These are phyloP conservation scores for Chrysosporium keratinophilum DNA, from an alignment of 2,329 filamentous ascomycete genomes.

Conservation along the genomic window DNA sequence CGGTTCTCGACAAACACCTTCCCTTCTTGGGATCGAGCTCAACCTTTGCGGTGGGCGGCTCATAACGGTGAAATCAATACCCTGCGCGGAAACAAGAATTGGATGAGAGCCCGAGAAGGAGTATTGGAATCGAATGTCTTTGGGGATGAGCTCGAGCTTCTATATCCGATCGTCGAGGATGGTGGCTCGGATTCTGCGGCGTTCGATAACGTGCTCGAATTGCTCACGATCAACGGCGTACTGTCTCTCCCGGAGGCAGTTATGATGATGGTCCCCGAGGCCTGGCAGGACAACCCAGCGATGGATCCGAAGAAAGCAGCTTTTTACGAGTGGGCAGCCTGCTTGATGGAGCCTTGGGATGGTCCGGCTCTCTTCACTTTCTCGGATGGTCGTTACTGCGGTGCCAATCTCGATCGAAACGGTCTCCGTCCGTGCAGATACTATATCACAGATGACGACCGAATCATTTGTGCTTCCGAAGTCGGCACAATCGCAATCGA, in stretches of 20 bases:
- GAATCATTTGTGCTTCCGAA: constrained; percentile 94
- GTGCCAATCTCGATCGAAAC: constrained; percentile 92
- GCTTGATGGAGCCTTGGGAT: constrained; percentile 99
- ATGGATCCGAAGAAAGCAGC: constrained; percentile 95
- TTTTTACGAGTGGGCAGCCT: constrained; percentile 97
- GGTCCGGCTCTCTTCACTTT: constrained; percentile 95
- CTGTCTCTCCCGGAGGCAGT: constrained; percentile 90
- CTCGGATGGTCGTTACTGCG: constrained; percentile 90
- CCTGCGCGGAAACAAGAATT: constrained; percentile 95
- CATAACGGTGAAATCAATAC: constrained; percentile 99
- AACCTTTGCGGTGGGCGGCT: constrained; percentile 90
- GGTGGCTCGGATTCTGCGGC: constrained; percentile 94
- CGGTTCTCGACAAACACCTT: constrained; percentile 98
- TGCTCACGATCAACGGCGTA: constrained; percentile 90
- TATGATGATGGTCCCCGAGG: constrained; percentile 97
- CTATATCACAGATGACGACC: constrained; percentile 93
- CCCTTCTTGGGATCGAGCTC: constrained; percentile 94
- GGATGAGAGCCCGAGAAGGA: constrained; percentile 96
- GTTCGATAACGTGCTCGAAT: constrained; percentile 91
- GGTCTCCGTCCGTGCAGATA: constrained; percentile 91
- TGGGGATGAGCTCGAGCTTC: constrained; percentile 75
- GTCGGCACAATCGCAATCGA: constrained; percentile 89
- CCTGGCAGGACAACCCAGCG: constrained; percentile 84
- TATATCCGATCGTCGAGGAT: constrained; percentile 93
- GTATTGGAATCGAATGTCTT: constrained; percentile 89